Evolutionary conservation across 257 asterid genomes (phyloP).

Genomic region (Thymus quinquecostatus): DNA sequence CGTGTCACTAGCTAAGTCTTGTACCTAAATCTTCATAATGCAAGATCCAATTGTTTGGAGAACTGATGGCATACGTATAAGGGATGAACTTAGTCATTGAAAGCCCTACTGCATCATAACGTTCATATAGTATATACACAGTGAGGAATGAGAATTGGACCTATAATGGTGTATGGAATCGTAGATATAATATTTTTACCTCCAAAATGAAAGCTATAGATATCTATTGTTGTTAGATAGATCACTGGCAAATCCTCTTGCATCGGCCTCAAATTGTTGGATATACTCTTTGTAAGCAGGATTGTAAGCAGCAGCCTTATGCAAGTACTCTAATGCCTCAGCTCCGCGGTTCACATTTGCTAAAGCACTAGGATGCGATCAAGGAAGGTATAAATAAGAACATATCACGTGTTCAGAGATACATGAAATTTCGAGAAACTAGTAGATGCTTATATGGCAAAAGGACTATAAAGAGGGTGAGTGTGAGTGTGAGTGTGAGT

Average conservation of each 20-base stretch:
- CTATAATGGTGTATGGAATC: slow-evolving; percentile 23
- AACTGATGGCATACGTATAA: not conserved
- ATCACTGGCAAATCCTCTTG: slow-evolving; percentile 54
- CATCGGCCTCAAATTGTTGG: slow-evolving; percentile 53
- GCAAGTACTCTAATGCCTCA: slow-evolving; percentile 68
- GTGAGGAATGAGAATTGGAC: not conserved
- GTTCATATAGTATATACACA: not conserved
- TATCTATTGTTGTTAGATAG: slow-evolving; percentile 59
- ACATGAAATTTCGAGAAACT: not conserved
- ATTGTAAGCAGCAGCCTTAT: slow-evolving; percentile 59
- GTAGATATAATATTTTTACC: slow-evolving; percentile 34
- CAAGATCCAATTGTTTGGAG: not conserved
- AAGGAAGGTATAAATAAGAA: not conserved
- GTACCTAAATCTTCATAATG: not conserved
- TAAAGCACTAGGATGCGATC: slow-evolving; percentile 53
- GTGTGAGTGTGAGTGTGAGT: not conserved
- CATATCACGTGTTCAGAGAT: not conserved
- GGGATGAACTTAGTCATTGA: not conserved
- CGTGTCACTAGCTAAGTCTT: not conserved
- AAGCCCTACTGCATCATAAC: not conserved
- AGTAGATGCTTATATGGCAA: not conserved
- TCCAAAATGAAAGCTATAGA: not conserved
- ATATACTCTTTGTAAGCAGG: slow-evolving; percentile 50
- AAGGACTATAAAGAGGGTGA: not conserved
- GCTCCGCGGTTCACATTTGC: slow-evolving; percentile 52